Conservation (phyloP, 495 filamentous ascomycete genomes). For the Penicillium mononematosum region DNA sequence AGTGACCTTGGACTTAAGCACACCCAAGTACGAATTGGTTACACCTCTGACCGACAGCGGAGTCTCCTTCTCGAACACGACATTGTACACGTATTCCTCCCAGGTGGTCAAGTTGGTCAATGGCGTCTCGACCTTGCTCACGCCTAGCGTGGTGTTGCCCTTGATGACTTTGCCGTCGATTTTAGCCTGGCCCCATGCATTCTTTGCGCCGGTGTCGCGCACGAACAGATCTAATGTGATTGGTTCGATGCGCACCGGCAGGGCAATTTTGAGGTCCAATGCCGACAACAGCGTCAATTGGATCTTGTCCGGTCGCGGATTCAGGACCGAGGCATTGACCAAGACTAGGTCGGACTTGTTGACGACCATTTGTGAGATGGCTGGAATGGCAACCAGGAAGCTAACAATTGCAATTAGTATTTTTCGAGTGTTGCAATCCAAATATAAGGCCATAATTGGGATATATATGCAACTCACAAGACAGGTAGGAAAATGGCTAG, state of each 20-base stretch:
- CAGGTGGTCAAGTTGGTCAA: constrained; percentile 30
- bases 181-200: constrained; percentile 28
- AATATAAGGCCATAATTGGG: not conserved
- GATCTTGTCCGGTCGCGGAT: constrained; percentile 35
- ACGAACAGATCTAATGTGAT: constrained; percentile 37
- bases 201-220: constrained; percentile 24
- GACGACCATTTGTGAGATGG: constrained; percentile 44
- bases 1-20: constrained; percentile 34
- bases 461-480: constrained; percentile 28
- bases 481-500: constrained; percentile 41
- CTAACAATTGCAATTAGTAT: constrained; percentile 23
- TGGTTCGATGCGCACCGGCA: constrained; percentile 41
- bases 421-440: not conserved
- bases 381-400: constrained; percentile 44
- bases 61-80: constrained; percentile 32
- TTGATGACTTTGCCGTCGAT: constrained; percentile 31
- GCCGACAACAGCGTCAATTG: constrained; percentile 35
- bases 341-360: constrained; percentile 40
- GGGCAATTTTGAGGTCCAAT: constrained; percentile 34
- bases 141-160: constrained; percentile 38
- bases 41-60: constrained; percentile 31
- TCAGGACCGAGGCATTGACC: constrained; percentile 33
- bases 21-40: constrained; percentile 38
- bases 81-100: constrained; percentile 35
- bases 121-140: constrained; percentile 23